Base-by-base conservation (phyloP, 352 stramenopile genomes). In the Pseudoperonospora humuli region DNA sequence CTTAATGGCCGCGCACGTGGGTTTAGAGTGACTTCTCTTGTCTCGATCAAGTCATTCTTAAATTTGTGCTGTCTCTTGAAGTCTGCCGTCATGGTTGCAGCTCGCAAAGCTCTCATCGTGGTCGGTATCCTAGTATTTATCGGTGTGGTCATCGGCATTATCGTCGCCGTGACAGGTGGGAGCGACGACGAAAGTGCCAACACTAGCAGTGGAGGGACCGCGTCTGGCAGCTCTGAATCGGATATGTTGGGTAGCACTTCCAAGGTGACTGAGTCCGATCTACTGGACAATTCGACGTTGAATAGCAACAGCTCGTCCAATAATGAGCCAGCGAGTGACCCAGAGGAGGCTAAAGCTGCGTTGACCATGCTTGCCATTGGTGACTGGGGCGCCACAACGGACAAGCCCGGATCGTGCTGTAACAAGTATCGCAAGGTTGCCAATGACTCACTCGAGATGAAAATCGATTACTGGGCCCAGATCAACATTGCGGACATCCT, bases 381-480 rank as follows among this genome's bases (percentile, higher is more conserved):
- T 14, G 81, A 93, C 52, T 93, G 81, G 81, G 81, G 81, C 1
- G 81, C 78, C 5, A 93, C 81, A 20, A 88, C 77, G 5, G 78
- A 90, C 61, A 88, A 91, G 57, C 78, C 81, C 2, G 81, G 81
- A 20, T 88, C 78, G 48, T 93, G 81, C 66, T 93, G 81, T 54
- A 90, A 88, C 68, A 87, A 91, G 62, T 93, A 93, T 63, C 75
- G 75, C 27, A 87, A 86, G 62, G 79, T 76, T 8, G 68, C 70
- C 11, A 66, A 72, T 45, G 78, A 87, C 51, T 86, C 79, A 54
- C 59, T 93, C 21, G 77, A 86, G 45, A 82, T 82, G 64, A 93
- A 93, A 55, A 89, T 81, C 29, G 80, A 93, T 56, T 93, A 87
- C 63, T 88, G 75, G 68, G 69, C 80, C 3, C 77, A 93, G 60